Base-by-base conservation (phyloP, 1,139 yeast species). In the Geotrichum australiense region DNA sequence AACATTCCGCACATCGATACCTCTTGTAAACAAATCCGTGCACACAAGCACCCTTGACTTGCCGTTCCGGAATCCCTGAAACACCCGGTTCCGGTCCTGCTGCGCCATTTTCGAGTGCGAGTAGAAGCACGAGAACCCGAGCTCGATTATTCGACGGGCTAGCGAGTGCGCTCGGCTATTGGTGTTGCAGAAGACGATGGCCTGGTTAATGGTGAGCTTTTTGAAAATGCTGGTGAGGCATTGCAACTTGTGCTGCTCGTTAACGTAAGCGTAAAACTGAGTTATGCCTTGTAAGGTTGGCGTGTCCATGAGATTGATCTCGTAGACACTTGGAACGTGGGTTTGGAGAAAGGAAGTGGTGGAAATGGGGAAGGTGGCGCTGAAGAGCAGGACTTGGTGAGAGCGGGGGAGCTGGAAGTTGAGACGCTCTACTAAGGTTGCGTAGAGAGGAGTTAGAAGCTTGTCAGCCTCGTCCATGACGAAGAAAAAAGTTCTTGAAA, bases 381-480 rank as follows among this genome's bases (percentile, higher is more conserved):
- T 80, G 60, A 87, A 91, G 57, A 91, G 74, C 52, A 91, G 70
- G 23, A 94, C 82, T 68, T 91, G 98, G 61, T 87, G 85, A 49
- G 71, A 66, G 44, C 67, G 57, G 23, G 97, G 95, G 73, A 91
- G 80, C 58, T 82, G 85, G 37, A 73, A 71, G 56, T 93, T 72
- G 47, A 91, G 82, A 63, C 86, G 95, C 63, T 85, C 95, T 53
- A 91, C 85, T 46, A 89, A 80, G 30, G 78, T 76, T 54, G 84
- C 83, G 64, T 93, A 93, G 60, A 91, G 98, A 54, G 89, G 79
- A 37, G 93, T 79, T 50, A 91, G 74, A 82, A 91, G 85, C 65
- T 91, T 93, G 66, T 91, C 99, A 42, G 98, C 99, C 70, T 91
- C 99, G 65, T 91, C 99, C 97, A 91, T 89, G 44, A 93, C 80